Percentiles rank a stretch among this genome's conserved stretches.
phyloP scores from a whole-genome alignment of 176 grass and related monocot genomes.

The maize (Zea mays) region DNA sequence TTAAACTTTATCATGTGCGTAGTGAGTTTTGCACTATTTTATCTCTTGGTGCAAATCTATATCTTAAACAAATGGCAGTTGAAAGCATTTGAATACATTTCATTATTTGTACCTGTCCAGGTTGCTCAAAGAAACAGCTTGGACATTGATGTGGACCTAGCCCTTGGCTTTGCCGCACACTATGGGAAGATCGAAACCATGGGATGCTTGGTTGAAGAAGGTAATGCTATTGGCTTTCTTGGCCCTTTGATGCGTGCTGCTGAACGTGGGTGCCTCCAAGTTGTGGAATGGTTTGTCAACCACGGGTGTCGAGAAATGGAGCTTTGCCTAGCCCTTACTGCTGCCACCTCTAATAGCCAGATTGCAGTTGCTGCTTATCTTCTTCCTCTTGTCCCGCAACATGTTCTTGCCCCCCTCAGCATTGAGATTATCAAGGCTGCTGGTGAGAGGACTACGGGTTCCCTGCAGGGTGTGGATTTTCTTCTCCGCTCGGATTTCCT shows the following conservation, averaged over 20 bases:
- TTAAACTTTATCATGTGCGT: conserved; percentile 2
- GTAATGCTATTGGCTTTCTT: conserved; percentile 70
- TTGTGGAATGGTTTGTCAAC: conserved; percentile 84
- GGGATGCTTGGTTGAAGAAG: conserved; percentile 86
- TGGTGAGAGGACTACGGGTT: conserved; percentile 79
- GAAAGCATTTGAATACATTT: conserved; percentile 35
- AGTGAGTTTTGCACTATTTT: conserved; percentile 9
- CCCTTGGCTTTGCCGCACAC: conserved; percentile 86
- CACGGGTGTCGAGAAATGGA: conserved; percentile 93
- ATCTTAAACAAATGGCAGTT: neutral
- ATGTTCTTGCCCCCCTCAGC: conserved; percentile 81
- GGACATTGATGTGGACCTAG: conserved; percentile 96
- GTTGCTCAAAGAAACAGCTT: conserved; percentile 93
- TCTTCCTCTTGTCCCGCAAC: conserved; percentile 72
- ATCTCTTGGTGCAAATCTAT: conserved; percentile 21
- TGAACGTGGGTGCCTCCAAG: conserved; percentile 73
- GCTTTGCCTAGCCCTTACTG: conserved; percentile 85
- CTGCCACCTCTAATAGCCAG: conserved; percentile 79
- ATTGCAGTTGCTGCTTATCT: conserved; percentile 65
- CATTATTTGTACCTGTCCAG: conserved; percentile 51
- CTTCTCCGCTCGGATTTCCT: conserved; percentile 83
- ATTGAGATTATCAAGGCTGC: conserved; percentile 91
- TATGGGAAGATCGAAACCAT: conserved; percentile 85
- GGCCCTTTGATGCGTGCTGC: conserved; percentile 92
- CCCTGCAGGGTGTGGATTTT: conserved; percentile 79